Base-by-base conservation (phyloP, 352 stramenopile genomes). In the Globisporangium middletonii region DNA sequence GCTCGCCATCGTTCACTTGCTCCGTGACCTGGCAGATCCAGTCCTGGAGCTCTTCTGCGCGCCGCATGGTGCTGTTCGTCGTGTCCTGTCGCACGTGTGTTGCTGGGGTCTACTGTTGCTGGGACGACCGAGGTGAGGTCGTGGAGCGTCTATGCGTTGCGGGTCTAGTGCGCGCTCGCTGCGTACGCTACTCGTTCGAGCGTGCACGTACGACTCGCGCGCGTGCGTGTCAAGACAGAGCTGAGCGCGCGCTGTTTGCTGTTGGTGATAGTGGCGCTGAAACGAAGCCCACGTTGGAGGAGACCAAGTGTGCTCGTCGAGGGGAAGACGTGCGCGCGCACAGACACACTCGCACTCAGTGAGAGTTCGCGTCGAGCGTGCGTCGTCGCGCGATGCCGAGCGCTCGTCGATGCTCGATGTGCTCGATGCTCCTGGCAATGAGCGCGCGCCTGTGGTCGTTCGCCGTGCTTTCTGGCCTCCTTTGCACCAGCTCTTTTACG, bases 21-120 rank as follows among this genome's bases (percentile, higher is more conserved):
- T 83, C 77, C 26, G 81, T 94, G 52, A 92, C 75, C 65, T 81
- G 81, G 57, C 75, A 88, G 71, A 94, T 84, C 83, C 83, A 94
- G 35, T 88, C 83, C 67, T 91, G 79, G 28, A 94, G 63, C 62
- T 94, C 83, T 64, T 94, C 83, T 27, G 79, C 79, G 67, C 83
- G 83, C 33, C 73, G 79, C 69, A 90, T 84, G 37, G 19, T 60
- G 30, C 5, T 55, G 11, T 23, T 46, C 4, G 27, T 41, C 15
- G 9, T 13, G 15, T 44, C 15, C 12, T 38, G 18, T 41, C 46
- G 35, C 26, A 6, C 33, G 9, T 9, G 33, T 12, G 13, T 3
- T 55, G 48, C 56, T 62, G 28, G 13, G 45, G 46, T 26, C 23
- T 23, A 23, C 23, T 43, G 15, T 16, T 45, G 13, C 41, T 18